Evolutionary conservation across 2,329 filamentous ascomycete species (phyloP).

Genomic region (Metarhizium rileyi): DNA sequence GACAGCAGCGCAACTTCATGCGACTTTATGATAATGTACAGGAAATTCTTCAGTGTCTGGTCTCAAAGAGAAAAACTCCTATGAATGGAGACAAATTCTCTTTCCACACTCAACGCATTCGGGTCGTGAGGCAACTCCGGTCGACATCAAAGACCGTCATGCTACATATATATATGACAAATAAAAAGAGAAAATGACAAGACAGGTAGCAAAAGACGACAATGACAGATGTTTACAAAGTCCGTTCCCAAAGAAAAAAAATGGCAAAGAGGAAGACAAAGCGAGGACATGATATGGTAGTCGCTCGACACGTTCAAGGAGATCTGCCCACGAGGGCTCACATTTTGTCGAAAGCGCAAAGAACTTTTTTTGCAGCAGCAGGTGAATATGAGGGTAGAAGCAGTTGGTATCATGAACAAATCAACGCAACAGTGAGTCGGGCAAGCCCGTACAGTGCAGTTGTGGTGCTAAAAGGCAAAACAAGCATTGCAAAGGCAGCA

Average conservation of each 20-base stretch:
- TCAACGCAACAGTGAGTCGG: constrained; percentile 13
- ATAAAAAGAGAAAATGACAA: not conserved
- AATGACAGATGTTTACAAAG: constrained; percentile 2
- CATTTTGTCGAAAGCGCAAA: constrained; percentile 9
- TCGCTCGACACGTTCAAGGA: not conserved
- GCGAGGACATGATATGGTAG: constrained; percentile 1
- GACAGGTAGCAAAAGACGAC: not conserved
- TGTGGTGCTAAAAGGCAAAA: constrained; percentile 14
- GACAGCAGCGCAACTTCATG: constrained; percentile 32
- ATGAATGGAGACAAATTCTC: not conserved
- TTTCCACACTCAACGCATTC: constrained; percentile 4
- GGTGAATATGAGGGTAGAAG: constrained; percentile 5
- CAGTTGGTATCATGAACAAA: constrained; percentile 29
- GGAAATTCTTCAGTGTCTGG: constrained; percentile 20
- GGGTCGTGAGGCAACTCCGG: constrained; percentile 6
- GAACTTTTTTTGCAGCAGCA: constrained; percentile 11
- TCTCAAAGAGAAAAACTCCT: constrained; percentile 3
- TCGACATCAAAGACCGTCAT: constrained; percentile 6
- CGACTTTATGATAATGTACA: constrained; percentile 48
- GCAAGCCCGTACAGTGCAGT: constrained; percentile 8
- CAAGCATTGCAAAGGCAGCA: constrained; percentile 29
- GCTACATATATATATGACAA: constrained; percentile 3
- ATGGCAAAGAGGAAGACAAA: not conserved
- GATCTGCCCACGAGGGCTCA: constrained; percentile 2
- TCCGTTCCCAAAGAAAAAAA: constrained; percentile 1